Evolutionary conservation across 2,329 filamentous ascomycete genomes (phyloP), one percentile per base, ranked within the genome.

Genomic region (Penicillium brasilianum): DNA sequence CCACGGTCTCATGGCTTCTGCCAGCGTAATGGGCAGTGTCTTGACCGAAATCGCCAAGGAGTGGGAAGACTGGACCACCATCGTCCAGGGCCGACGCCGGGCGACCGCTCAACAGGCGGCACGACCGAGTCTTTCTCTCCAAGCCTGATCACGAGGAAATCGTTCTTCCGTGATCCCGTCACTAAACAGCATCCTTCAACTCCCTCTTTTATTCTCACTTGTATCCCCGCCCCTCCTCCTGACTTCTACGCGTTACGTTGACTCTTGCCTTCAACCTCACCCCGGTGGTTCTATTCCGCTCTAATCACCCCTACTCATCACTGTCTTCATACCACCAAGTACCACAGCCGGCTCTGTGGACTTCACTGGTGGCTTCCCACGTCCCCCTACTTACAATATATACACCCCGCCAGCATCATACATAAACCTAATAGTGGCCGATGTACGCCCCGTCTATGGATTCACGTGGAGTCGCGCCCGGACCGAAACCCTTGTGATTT

Each of bases 1-100:
- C 3, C 95, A 99, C 73, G 94, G 95, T 0, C 81, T 99, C 25
- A 99, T 99, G 95, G 95, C 95, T 0, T 96, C 90, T 67, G 93
- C 95, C 0, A 83, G 83, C 14, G 94, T 98, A 48, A 99, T 99
- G 95, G 91, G 92, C 46, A 88, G 89, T 20, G 90, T 98, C n/a
- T 81, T 99, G 37, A 94, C 92, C 77, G 95, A 99, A 79, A 96
- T 99, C 71, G 90, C 91, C 55, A 88, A 88, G 67, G 95, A 98
- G 76, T 98, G 94, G 94, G 90, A 93, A 67, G 91, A 94, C 70
- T 94, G 91, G 91, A 88, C 87, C 71, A 85, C 86, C 48, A 84
- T 84, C 34, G 80, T 83, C 20, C 79, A 81, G 64, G 79, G 81
- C 41, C 78, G 75, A 60, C 75, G 76, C 37, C 69, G 71, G 63